Evolutionary conservation across 2,329 filamentous ascomycete species (phyloP).

Genomic region (Cytospora schulzeri): DNA sequence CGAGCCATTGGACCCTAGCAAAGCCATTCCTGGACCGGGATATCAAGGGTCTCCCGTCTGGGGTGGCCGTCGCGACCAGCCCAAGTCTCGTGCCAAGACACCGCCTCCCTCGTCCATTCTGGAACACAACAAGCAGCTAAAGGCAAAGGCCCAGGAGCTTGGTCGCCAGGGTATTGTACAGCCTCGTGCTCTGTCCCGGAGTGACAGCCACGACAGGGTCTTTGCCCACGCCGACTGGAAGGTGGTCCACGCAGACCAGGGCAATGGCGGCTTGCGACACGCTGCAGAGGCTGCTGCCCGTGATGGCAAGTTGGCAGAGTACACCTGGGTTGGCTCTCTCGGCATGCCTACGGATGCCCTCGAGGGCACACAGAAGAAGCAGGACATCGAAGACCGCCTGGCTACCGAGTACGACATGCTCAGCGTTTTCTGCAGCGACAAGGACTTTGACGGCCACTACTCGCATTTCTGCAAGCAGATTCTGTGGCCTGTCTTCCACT

Average conservation of each 20-base stretch:
- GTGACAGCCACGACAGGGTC: slow-evolving; percentile 66
- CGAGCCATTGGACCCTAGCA: slow-evolving; percentile 45
- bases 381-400: slow-evolving; percentile 80
- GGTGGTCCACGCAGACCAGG: slow-evolving; percentile 82
- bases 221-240: slow-evolving; percentile 82
- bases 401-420: slow-evolving; percentile 81
- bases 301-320: slow-evolving; percentile 69
- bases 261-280: slow-evolving; percentile 89
- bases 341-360: slow-evolving; percentile 93
- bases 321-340: slow-evolving; percentile 88
- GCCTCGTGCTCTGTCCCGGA: slow-evolving; percentile 53
- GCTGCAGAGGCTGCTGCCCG: slow-evolving; percentile 78
- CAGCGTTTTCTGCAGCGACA: slow-evolving; percentile 84
- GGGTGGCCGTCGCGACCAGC: slow-evolving; percentile 77
- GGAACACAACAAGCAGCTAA: slow-evolving; percentile 61
- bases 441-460: slow-evolving; percentile 93
- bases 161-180: slow-evolving; percentile 61
- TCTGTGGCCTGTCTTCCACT: slow-evolving; percentile 96
- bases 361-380: slow-evolving; percentile 70
- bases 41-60: slow-evolving; percentile 77
- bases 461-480: slow-evolving; percentile 97
- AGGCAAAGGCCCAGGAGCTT: slow-evolving; percentile 58
- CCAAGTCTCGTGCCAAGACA: slow-evolving; percentile 71
- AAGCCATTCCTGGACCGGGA: slow-evolving; percentile 66
- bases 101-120: slow-evolving; percentile 77